phyloP scores from a whole-genome alignment of 2,329 filamentous ascomycete species.

The Rutstroemia sp. region DNA sequence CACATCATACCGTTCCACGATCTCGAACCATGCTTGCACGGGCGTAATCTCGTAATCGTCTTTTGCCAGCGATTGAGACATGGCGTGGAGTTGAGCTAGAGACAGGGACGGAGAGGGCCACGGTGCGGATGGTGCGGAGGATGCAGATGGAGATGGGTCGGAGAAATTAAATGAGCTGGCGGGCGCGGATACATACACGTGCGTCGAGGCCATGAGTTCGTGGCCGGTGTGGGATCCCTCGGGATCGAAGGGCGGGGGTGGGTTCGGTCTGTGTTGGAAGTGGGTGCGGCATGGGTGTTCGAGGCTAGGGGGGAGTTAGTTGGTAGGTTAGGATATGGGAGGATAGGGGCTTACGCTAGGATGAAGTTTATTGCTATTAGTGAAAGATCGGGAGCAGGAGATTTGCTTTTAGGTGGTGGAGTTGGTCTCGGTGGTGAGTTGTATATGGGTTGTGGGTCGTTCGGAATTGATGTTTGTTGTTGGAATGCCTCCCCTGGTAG shows the following conservation, averaged over 20 bases:
- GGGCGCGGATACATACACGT: conserved; percentile 20
- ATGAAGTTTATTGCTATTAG: conserved; percentile 26
- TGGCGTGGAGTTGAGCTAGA: conserved; percentile 14
- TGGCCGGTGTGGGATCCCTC: conserved; percentile 14
- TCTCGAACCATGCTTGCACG: conserved; percentile 27
- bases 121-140: neutral
- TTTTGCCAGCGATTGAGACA: conserved; percentile 18
- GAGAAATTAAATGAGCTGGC: conserved; percentile 2
- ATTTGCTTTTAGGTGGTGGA: no score
- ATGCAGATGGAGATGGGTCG: neutral
- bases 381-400: conserved; percentile 8
- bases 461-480: neutral
- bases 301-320: neutral
- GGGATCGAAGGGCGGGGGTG: conserved; percentile 10
- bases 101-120: conserved; percentile 10
- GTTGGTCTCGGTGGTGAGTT: no score
- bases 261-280: neutral
- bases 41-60: conserved; percentile 25
- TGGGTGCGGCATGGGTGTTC: conserved; percentile 6
- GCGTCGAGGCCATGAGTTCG: conserved; percentile 23
- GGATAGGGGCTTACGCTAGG: conserved; percentile 19
- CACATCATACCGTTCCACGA: conserved; percentile 15
- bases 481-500: neutral
- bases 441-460: no score
- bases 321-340: neutral